Evolutionary conservation across 805 yeast genomes (phyloP), one percentile per base, ranked within the genome.

Genomic region (Helenozyma rhizophorensis): DNA sequence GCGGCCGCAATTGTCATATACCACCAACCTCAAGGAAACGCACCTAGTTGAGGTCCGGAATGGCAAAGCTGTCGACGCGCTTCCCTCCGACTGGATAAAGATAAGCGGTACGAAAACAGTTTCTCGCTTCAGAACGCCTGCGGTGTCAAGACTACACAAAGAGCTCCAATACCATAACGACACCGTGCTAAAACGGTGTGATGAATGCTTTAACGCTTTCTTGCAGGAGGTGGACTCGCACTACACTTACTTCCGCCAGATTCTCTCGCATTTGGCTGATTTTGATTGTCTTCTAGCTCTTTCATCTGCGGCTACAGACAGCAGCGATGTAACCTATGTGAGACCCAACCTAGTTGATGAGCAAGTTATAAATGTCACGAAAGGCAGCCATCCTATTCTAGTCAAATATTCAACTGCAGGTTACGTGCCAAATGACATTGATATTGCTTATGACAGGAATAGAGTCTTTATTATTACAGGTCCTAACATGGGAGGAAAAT

Each of bases 401-500:
- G 85, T 79, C 47, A 69, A 65, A 10, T 47, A 78, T 27, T 39
- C 48, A 6, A 47, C 60, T 3, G 41, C 51, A 3, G 49, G 50
- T 2, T 83, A 77, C 50, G 84, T 88, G 9, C 69, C 93, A 2
- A 88, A 87, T 51, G 76, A 79, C 42, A 69, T 80, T 4, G 34
- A 52, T 6, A 72, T 88, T 62, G 45, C 63, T 5, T 50, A 59
- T 6, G 50, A 60, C n/a, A 53, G 62, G 3, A 67, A 74, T 10
- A 65, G 86, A 21, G 72, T 61, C 2, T 62, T 79, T 34, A 67
- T 88, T 11, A 74, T 88, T 14, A 84, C 95, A 0, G 95, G 95
- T 0, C 93, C 94, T 0, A 84, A 84, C 45, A 83, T 84, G 88
- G 95, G 95, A 8, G 95, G 95, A 4, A 85, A 85, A 52, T 80